Percentiles rank a stretch among this genome's conserved stretches.
These are phyloP conservation scores for Brettanomyces bruxellensis DNA, from an alignment of 805 yeast species.

Conservation along the genomic window DNA sequence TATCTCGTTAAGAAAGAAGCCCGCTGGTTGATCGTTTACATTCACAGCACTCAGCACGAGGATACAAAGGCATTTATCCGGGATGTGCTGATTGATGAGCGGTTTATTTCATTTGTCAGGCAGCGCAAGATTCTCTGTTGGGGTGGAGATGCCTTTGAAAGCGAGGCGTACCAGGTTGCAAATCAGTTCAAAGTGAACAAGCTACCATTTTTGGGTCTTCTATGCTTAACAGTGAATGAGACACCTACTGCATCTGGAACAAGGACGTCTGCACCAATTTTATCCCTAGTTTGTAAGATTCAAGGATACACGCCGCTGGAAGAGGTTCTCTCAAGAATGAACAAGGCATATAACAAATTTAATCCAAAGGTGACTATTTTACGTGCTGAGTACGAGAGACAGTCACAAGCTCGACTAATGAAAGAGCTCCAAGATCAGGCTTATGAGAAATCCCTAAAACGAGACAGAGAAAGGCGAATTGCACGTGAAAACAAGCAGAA, in stretches of 20 bases:
- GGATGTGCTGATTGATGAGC: slow-evolving; percentile 42
- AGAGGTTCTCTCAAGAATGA: slow-evolving; percentile 30
- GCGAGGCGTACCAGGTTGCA: slow-evolving; percentile 80
- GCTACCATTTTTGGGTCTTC: slow-evolving; percentile 75
- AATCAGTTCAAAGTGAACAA: slow-evolving; percentile 61
- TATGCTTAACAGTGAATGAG: slow-evolving; percentile 55
- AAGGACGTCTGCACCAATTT: slow-evolving; percentile 40
- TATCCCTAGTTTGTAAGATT: slow-evolving; percentile 51
- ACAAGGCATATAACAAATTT: slow-evolving; percentile 34
- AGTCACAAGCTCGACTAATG: slow-evolving; percentile 46
- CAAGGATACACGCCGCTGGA: slow-evolving; percentile 47
- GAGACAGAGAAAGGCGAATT: slow-evolving; percentile 50
- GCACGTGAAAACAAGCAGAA: slow-evolving; percentile 19
- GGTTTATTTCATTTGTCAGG: slow-evolving; percentile 37
- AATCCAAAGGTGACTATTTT: slow-evolving; percentile 53
- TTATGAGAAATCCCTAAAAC: slow-evolving; percentile 57
- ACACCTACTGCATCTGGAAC: slow-evolving; percentile 51
- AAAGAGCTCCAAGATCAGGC: slow-evolving; percentile 71
- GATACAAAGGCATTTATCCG: slow-evolving; percentile 44
- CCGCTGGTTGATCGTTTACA: slow-evolving; percentile 62
- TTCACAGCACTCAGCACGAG: slow-evolving; percentile 68
- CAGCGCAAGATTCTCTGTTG: slow-evolving; percentile 57
- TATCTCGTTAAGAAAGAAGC: slow-evolving; percentile 60
- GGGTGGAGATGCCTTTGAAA: slow-evolving; percentile 80
- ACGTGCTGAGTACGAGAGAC: slow-evolving; percentile 54